A percentile compares a stretch with the other conserved stretches of the same genome.
Conservation (phyloP, 2,329 filamentous ascomycete species). For the Colletotrichum spaethianum region DNA sequence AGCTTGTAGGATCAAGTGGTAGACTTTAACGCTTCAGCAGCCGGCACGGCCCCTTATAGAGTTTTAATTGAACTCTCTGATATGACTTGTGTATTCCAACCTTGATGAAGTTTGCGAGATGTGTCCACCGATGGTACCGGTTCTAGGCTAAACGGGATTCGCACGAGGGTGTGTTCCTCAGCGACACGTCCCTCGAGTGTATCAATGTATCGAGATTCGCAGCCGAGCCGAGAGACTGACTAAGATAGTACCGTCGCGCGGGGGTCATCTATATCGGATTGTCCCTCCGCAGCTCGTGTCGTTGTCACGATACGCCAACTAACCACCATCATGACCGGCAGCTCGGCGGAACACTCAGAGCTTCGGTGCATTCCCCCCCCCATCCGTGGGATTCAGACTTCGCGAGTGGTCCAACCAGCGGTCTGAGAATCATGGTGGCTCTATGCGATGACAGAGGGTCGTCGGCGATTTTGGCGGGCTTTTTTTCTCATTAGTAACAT, state of each 20-base stretch:
- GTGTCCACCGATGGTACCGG: neutral
- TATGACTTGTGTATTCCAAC: neutral
- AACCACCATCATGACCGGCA: neutral
- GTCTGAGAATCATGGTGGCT: neutral
- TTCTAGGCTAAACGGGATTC: neutral
- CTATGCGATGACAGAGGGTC: neutral
- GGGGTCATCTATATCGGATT: neutral
- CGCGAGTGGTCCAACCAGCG: neutral
- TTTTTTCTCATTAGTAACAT: neutral
- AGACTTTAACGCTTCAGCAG: conserved; percentile 19
- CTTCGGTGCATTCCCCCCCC: neutral
- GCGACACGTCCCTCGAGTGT: neutral
- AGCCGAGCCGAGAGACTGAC: neutral
- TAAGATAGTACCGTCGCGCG: neutral
- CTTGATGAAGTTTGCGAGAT: neutral
- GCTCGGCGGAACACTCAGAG: neutral
- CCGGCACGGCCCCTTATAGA: conserved; percentile 18
- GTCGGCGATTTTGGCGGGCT: neutral
- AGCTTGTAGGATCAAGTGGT: neutral
- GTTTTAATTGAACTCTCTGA: conserved; percentile 20
- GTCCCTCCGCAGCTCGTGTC: neutral
- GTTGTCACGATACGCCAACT: neutral
- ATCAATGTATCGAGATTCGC: neutral
- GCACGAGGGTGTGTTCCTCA: neutral
- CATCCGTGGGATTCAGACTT: neutral